Percentiles rank a stretch among this genome's conserved stretches.
phyloP scores from a whole-genome alignment of 2,329 filamentous ascomycete genomes.

The Penicillium sp. region DNA sequence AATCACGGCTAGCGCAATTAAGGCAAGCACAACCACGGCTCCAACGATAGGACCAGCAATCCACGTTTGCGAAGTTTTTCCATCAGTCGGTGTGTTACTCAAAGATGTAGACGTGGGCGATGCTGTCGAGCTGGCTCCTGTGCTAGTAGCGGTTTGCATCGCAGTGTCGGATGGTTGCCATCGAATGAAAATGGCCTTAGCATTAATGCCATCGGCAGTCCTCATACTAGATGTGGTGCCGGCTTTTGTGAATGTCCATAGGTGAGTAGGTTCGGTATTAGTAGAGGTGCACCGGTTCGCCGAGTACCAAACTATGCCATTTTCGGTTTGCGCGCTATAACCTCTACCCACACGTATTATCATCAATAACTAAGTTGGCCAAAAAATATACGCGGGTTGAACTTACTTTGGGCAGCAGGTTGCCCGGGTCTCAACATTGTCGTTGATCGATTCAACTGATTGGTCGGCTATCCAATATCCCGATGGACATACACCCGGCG shows the following conservation, averaged over 20 bases:
- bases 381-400: too few relatives aligned
- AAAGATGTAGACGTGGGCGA: too few relatives aligned
- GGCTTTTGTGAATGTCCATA: slow-evolving; percentile 6
- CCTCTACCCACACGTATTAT: too few relatives aligned
- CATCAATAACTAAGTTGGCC: too few relatives aligned
- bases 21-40: too few relatives aligned
- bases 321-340: too few relatives aligned
- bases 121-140: too few relatives aligned
- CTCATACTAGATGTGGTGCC: background rate
- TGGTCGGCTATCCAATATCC: background rate
- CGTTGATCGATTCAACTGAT: background rate
- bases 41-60: too few relatives aligned
- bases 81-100: too few relatives aligned
- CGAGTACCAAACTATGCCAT: slow-evolving; percentile 2
- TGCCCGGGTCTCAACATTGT: background rate
- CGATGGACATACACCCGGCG: slow-evolving; percentile 1
- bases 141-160: too few relatives aligned
- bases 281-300: slow-evolving; percentile 1
- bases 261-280: background rate
- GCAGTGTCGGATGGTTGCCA: background rate
- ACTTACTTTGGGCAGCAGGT: slow-evolving; percentile 6
- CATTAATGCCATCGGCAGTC: slow-evolving; percentile 1
- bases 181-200: background rate
- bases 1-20: too few relatives aligned
- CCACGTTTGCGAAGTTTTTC: too few relatives aligned